Evolutionary conservation across 2,329 filamentous ascomycete genomes (phyloP), one percentile per base, ranked within the genome.

Genomic region (Fusarium napiforme): DNA sequence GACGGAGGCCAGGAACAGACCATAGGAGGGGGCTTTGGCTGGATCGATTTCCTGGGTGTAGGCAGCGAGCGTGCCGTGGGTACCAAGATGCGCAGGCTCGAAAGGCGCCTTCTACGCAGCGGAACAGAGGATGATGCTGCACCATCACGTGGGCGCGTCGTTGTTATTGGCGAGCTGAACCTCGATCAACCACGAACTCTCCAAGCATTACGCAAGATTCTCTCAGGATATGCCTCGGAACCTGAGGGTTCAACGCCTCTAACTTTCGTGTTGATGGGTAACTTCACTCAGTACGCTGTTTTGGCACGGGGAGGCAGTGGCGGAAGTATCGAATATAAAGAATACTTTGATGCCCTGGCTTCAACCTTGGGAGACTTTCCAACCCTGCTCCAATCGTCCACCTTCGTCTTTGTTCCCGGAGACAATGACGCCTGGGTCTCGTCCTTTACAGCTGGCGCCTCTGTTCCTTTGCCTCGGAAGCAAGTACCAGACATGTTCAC

Each of bases 401-500:
- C 93, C 0, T 97, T 98, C 80, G 86, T 97, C 37, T 97, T 99
- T 79, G 93, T 98, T 0, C 96, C 96, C 0, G 96, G 96, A 36
- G 96, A 98, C 83, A 97, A 98, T 80, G 96, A 99, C 81, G 95
- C 94, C n/a, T 99, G 96, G 96, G 90, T 92, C 9, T 97, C 94
- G 2, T 89, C 95, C 5, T 97, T 97, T 80, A 90, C 90, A 2
- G 92, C 91, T 4, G 94, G 94, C 8, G 92, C 93, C 2, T 90
- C 92, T 1, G 88, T 89, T 2, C 89, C 92, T 1, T 79, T 96
- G 16, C 94, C 94, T 0, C 84, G 92, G 15, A 91, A 92, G 73
- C 83, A 88, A 0, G 89, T 99, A 5, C 96, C 96, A 2, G 93
- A 96, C 11, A 85, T 98, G 75, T 99, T 99, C 83, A 98, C 96